phyloP scores from a whole-genome alignment of 208 protist species.

The Wallacemonas sp. region DNA sequence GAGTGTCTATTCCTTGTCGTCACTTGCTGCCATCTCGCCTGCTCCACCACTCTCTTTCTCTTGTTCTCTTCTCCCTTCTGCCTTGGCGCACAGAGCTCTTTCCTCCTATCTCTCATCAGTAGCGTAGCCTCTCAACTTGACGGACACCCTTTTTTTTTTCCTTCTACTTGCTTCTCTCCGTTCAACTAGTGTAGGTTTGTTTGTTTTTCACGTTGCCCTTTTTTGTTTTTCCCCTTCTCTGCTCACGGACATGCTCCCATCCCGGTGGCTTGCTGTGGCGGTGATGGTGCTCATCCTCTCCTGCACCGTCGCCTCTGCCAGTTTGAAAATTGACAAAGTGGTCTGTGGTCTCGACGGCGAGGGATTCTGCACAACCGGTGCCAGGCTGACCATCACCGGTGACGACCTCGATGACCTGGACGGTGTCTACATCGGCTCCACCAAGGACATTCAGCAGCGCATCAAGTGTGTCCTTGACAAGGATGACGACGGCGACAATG shows the following conservation, averaged over 20 bases:
- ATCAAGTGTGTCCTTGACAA: not conserved
- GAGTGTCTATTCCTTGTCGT: too few relatives aligned
- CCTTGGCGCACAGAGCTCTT: too few relatives aligned
- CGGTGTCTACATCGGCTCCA: conserved; percentile 9
- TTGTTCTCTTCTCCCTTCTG: not conserved
- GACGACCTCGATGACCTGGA: conserved; percentile 1
- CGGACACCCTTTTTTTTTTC: not conserved
- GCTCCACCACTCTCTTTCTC: not conserved
- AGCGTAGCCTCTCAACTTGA: not conserved
- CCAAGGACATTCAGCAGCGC: not conserved
- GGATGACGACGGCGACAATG: not conserved
- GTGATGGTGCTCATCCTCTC: conserved; percentile 27
- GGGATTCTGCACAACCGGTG: not conserved
- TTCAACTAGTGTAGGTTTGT: too few relatives aligned
- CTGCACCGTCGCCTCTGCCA: too few relatives aligned
- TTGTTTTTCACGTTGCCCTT: not conserved
- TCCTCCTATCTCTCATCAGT: not conserved
- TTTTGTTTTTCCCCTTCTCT: too few relatives aligned
- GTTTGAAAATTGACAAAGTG: not conserved
- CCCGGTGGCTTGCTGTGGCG: not conserved
- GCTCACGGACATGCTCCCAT: too few relatives aligned
- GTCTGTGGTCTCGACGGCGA: not conserved
- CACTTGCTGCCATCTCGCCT: too few relatives aligned
- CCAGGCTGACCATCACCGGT: conserved; percentile 11
- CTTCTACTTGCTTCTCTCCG: too few relatives aligned